Evolutionary conservation across 2,329 filamentous ascomycete genomes (phyloP).

Genomic region (Grosmannia huntii): DNA sequence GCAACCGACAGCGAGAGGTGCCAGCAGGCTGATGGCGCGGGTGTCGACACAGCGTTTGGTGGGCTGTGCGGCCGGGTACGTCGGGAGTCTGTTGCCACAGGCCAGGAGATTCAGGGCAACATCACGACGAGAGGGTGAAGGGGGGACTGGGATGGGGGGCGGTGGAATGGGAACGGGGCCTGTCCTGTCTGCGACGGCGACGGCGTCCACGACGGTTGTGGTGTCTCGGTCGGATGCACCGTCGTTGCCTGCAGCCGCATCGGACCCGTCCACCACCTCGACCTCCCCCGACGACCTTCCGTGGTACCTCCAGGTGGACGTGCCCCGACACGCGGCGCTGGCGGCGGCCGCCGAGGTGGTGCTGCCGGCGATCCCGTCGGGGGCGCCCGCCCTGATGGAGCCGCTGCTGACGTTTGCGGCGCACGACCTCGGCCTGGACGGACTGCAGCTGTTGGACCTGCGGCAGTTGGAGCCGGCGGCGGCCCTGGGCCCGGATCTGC

Average conservation of each 20-base stretch:
- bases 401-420: constrained; percentile 67
- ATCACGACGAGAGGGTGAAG: neutral
- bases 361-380: constrained; percentile 45
- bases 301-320: constrained; percentile 78
- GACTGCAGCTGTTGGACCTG: constrained; percentile 69
- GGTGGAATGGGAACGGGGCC: too few relatives aligned
- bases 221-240: too few relatives aligned
- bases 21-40: constrained; percentile 1
- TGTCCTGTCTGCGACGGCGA: too few relatives aligned
- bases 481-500: constrained; percentile 72
- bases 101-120: neutral
- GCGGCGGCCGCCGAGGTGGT: constrained; percentile 29
- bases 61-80: neutral
- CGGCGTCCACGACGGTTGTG: too few relatives aligned
- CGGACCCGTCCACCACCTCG: neutral
- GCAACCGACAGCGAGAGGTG: constrained; percentile 6
- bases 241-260: too few relatives aligned
- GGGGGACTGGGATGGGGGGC: neutral
- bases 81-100: neutral
- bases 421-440: constrained; percentile 75
- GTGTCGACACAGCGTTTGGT: neutral
- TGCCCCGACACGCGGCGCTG: constrained; percentile 36
- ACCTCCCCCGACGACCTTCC: constrained; percentile 12
- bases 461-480: constrained; percentile 74
- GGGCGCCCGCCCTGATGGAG: constrained; percentile 58